A percentile compares a stretch with the other conserved stretches of the same genome.
phyloP scores from a whole-genome alignment of 164 flowering plant genomes.

The Warburgia ugandensis region DNA sequence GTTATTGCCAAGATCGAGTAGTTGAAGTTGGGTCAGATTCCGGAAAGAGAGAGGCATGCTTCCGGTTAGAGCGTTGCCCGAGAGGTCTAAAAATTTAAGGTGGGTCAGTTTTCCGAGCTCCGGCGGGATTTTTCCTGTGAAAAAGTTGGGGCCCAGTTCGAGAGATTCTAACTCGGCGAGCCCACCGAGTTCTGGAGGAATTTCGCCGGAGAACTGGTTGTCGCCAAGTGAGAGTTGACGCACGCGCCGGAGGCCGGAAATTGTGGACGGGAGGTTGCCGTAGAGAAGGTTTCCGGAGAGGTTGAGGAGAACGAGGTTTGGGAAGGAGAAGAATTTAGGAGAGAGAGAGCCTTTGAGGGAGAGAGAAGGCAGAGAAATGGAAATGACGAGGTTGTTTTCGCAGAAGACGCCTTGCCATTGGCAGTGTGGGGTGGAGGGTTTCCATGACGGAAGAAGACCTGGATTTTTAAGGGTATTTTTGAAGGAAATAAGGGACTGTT shows the following conservation, averaged over 20 bases:
- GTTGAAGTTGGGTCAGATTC: slow-evolving; percentile 24
- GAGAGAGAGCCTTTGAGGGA: slow-evolving; percentile 42
- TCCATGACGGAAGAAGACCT: slow-evolving; percentile 40
- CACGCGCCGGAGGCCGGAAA: slow-evolving; percentile 23
- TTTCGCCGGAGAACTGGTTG: slow-evolving; percentile 42
- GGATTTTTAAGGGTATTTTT: slow-evolving; percentile 38
- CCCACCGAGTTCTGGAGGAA: slow-evolving; percentile 36
- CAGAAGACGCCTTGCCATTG: slow-evolving; percentile 57
- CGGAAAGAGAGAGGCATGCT: slow-evolving; percentile 34
- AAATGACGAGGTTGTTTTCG: slow-evolving; percentile 28
- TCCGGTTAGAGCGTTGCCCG: slow-evolving; percentile 42
- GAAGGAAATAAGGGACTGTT: slow-evolving; percentile 37
- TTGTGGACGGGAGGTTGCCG: slow-evolving; percentile 30
- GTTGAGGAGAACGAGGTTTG: slow-evolving; percentile 36
- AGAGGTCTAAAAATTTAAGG: slow-evolving; percentile 38
- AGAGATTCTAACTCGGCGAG: slow-evolving; percentile 37
- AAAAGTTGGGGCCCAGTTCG: slow-evolving; percentile 37
- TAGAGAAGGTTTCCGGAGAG: slow-evolving; percentile 38
- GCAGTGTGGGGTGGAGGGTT: slow-evolving; percentile 30
- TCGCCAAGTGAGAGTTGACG: slow-evolving; percentile 27
- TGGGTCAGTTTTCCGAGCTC: slow-evolving; percentile 35
- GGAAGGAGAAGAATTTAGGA: slow-evolving; percentile 37
- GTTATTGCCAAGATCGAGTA: slow-evolving; percentile 47
- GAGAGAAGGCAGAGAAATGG: slow-evolving; percentile 33
- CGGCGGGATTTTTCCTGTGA: slow-evolving; percentile 48